Evolutionary conservation across 176 grass and related monocot genomes (phyloP).

Genomic region (maize (Zea mays)): Zm-B73-REFERENCE-NAM-5.0 NC_050101.1:176088001-176088500

Average conservation of each 20-base stretch:
- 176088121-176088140: slow-evolving; percentile 28
- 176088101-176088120: slow-evolving; percentile 58
- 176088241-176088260: too few relatives aligned
- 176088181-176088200: slow-evolving; percentile 5
- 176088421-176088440: slow-evolving; percentile 7
- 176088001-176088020: slow-evolving; percentile 41
- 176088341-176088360: background rate
- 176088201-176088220: slow-evolving; percentile 9
- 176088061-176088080: background rate
- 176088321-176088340: slow-evolving; percentile 35
- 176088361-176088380: background rate
- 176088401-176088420: slow-evolving; percentile 48
- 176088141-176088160: background rate
- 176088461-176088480: slow-evolving; percentile 20
- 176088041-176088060: background rate
- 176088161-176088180: background rate
- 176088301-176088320: slow-evolving; percentile 2
- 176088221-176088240: background rate
- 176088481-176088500: slow-evolving; percentile 22
- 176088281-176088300: slow-evolving; percentile 11
- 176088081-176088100: slow-evolving; percentile 34
- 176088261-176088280: background rate
- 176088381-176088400: background rate
- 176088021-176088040: slow-evolving; percentile 38
- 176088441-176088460: slow-evolving; percentile 11